Base-by-base conservation (phyloP, 225 moss, liverwort and hornwort species). In the Straminergon stramineum region DNA sequence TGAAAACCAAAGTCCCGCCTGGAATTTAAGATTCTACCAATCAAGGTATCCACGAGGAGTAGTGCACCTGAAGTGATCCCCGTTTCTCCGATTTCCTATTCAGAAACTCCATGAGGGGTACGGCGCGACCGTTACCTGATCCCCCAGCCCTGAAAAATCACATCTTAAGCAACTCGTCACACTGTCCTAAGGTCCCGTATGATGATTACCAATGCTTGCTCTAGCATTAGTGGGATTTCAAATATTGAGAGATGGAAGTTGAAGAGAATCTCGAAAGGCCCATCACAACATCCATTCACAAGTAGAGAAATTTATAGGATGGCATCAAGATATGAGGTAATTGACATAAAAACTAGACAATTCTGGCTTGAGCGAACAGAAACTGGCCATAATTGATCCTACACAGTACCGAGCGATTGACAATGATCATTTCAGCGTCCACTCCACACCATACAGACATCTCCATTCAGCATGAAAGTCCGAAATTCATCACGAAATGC, bases 21-120 rank as follows among this genome's bases (percentile, higher is more conserved):
- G 48, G 27, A 53, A 48, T 65, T 41, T 51, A 19, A 57, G 8
- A 78, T 69, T 70, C 70, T 78, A 60, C 52, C 22, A 71, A 85
- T 71, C 31, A 57, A 84, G 39, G 79, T 48, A 66, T 35, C 78
- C 78, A 68, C 45, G 78, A 89, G 60, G 39, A 79, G 30, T 39
- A 65, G 28, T 65, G 32, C 65, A 91, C 93, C 89, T 91, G 92
- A 69, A 86, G 67, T 45, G 89, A 62, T 79, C 88, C 73, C 84
- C 91, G 91, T 79, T 88, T 94, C 90, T 93, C 93, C 37, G 88
- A 78, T 84, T 93, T 94, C 58, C 92, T 91, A 82, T 92, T 67
- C 37, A 93, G 90, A 64, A 94, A 94, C 56, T 94, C 94, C 92
- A 93, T 39, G 43, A 93, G 93, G 21, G 94, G 91, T 28, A 93